Conservation (phyloP, 2,329 filamentous ascomycete genomes). For the Fusarium secorum region DNA sequence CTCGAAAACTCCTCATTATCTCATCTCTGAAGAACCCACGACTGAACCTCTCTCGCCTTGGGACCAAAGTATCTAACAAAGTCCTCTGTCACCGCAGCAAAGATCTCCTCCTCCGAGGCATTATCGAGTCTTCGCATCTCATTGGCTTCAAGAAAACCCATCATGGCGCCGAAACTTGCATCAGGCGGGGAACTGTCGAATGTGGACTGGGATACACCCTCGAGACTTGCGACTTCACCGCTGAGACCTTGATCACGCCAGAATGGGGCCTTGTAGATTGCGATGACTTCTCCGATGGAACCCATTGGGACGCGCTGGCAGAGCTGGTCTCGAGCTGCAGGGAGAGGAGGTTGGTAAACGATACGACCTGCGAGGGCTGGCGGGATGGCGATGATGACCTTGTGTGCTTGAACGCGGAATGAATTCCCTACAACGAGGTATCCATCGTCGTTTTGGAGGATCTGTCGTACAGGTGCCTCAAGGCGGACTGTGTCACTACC, state of each 20-base stretch:
- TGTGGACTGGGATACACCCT: background rate
- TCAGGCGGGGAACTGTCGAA: background rate
- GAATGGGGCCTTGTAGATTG: background rate
- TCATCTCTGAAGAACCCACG: background rate
- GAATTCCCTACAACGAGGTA: rapidly evolving
- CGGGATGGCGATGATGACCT: background rate
- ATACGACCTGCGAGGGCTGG: rapidly evolving
- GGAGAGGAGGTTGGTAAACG: background rate
- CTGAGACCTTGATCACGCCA: background rate
- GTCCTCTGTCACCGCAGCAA: background rate
- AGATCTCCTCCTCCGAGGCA: background rate
- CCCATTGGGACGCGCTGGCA: background rate
- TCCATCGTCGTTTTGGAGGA: background rate
- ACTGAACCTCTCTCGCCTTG: background rate
- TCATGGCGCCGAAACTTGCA: background rate
- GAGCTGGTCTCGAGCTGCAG: rapidly evolving
- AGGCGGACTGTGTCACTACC: background rate
- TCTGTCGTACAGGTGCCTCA: background rate
- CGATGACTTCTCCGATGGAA: background rate
- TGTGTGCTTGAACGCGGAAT: background rate
- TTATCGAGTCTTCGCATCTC: background rate
- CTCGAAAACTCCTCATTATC: background rate
- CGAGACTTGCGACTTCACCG: background rate
- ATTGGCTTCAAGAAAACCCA: background rate
- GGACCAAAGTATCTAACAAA: background rate